phyloP scores from a whole-genome alignment of 1,139 yeast genomes.

The Pneumocystis canis region DNA sequence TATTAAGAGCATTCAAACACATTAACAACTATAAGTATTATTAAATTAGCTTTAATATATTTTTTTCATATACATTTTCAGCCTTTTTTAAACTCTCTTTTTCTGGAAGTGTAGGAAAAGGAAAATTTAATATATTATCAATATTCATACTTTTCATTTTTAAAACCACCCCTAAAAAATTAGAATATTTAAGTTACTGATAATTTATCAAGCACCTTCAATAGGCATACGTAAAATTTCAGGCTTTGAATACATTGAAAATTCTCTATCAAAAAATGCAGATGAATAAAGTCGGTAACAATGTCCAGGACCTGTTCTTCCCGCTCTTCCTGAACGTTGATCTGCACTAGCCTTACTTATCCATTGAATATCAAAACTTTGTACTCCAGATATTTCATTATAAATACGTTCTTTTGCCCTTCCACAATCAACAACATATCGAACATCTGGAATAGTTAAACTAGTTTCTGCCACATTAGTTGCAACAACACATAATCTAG shows the following conservation, averaged over 20 bases:
- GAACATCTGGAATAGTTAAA: slow-evolving; percentile 85
- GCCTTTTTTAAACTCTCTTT: slow-evolving; percentile 46
- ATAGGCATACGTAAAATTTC: slow-evolving; percentile 92
- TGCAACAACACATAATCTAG: slow-evolving; percentile 82
- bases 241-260: slow-evolving; percentile 68
- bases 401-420: slow-evolving; percentile 77
- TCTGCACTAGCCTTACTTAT: slow-evolving; percentile 89
- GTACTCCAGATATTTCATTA: slow-evolving; percentile 78
- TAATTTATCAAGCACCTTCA: slow-evolving; percentile 45
- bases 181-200: not conserved
- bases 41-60: not conserved
- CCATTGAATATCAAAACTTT: slow-evolving; percentile 86
- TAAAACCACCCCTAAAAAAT: slow-evolving; percentile 33
- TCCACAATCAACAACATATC: slow-evolving; percentile 93
- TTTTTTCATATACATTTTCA: slow-evolving; percentile 27
- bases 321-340: slow-evolving; percentile 96
- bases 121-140: slow-evolving; percentile 76
- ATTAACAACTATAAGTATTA: slow-evolving; percentile 31
- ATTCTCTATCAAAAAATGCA: slow-evolving; percentile 84
- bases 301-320: slow-evolving; percentile 98
- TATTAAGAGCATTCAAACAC: slow-evolving; percentile 66
- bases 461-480: slow-evolving; percentile 98
- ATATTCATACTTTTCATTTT: slow-evolving; percentile 97
- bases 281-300: slow-evolving; percentile 86
- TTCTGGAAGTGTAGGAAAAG: slow-evolving; percentile 93